Conservation (phyloP, 805 yeast genomes). For the Saccharomycopsis sp. region DNA sequence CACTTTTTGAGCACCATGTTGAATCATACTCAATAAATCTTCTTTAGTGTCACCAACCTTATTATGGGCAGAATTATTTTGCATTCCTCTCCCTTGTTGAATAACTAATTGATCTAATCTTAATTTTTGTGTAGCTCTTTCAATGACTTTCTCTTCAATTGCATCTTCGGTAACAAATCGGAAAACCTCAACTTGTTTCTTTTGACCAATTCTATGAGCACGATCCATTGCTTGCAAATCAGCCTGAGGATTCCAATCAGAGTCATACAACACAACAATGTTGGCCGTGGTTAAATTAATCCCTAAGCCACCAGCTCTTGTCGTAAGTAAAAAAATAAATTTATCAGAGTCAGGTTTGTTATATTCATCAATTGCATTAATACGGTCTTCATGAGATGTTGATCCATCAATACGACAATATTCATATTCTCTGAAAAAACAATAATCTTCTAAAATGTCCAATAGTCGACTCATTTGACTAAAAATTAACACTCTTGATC, state of each 20-base stretch:
- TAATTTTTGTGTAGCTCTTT: conserved; percentile 90
- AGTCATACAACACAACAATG: conserved; percentile 79
- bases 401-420: conserved; percentile 93
- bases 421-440: conserved; percentile 72
- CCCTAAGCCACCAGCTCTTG: conserved; percentile 97
- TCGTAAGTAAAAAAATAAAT: conserved; percentile 78
- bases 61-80: conserved; percentile 20
- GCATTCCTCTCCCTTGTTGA: conserved; percentile 67
- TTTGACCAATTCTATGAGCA: conserved; percentile 96
- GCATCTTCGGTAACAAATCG: conserved; percentile 94
- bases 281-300: conserved; percentile 91
- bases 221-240: conserved; percentile 98
- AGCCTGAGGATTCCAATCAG: conserved; percentile 98
- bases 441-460: conserved; percentile 89
- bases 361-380: conserved; percentile 86
- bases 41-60: conserved; percentile 61
- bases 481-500: conserved; percentile 85
- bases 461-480: conserved; percentile 90
- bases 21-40: conserved; percentile 90
- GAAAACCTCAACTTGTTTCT: conserved; percentile 88
- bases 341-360: conserved; percentile 76
- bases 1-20: conserved; percentile 89
- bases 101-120: conserved; percentile 91
- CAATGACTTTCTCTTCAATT: conserved; percentile 92
- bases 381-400: conserved; percentile 88